Base-by-base conservation (phyloP, 306 rosid species). In the Cucumis cinereus region DNA sequence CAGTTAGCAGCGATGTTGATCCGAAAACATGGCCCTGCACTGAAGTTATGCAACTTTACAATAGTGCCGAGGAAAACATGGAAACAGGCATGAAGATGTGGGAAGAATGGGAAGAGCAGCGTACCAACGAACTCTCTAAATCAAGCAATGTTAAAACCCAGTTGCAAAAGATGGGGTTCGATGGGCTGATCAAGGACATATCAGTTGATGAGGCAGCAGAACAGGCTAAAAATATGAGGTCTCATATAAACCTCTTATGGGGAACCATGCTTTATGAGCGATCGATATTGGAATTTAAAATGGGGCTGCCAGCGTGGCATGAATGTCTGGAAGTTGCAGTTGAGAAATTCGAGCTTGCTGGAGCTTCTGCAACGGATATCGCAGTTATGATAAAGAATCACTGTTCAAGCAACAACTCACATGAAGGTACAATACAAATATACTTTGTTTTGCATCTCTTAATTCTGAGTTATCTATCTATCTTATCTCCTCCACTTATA, bases 191-290 rank as follows among this genome's bases (percentile, higher is more conserved):
- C 11, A 79, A 79, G 73, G 86, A 80, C 23, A 58, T 86, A 45
- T 85, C 93, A 57, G 77, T 53, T 50, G 80, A 84, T 76, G 93
- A 93, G 83, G 81, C 87, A 79, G 84, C 86, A 56, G 83, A 82
- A 33, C 92, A 80, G 79, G 87, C 82, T 67, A 83, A 81, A 81
- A 85, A 76, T 73, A 85, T 90, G 96, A 90, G 89, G 78, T 91
- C 94, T 74, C 94, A 86, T 78, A 90, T 91, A 73, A 88, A 90
- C 81, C 85, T 90, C 82, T 76, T 88, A 52, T 93, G 97, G 97
- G 98, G 96, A 33, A 88, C 91, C 55, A 87, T 93, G 92, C 87
- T 93, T 8, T 93, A 90, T 26, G 97, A 93, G 79, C 96, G 93
- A 61, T 93, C 98, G 0, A 84, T 87, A 30, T 82, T 89, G 73